Conservation (phyloP, 1,284 basidiomycete genomes). For the Trichosporon sp. region DNA sequence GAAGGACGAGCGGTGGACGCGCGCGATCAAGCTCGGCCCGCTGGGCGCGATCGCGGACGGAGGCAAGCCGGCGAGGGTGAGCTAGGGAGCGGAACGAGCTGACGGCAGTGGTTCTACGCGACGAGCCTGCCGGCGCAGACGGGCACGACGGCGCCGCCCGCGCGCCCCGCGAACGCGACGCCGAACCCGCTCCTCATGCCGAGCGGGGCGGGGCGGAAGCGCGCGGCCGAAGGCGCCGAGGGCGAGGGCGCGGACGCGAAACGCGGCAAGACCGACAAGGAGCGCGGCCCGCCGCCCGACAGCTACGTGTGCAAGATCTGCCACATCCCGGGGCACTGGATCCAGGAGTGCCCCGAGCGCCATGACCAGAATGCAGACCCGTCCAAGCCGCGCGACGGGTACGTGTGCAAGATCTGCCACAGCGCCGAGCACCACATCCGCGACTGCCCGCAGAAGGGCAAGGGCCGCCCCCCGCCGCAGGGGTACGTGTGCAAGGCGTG, state of each 20-base stretch:
- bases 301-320: conserved; percentile 82
- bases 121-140: conserved; percentile 59
- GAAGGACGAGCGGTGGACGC: conserved; percentile 58
- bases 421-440: conserved; percentile 73
- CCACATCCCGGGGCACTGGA: conserved; percentile 54
- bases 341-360: conserved; percentile 47
- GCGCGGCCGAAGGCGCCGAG: conserved; percentile 56
- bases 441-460: conserved; percentile 73
- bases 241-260: conserved; percentile 54
- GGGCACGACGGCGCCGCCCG: conserved; percentile 28
- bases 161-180: conserved; percentile 36
- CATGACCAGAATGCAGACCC: conserved; percentile 20
- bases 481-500: conserved; percentile 85
- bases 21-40: conserved; percentile 79
- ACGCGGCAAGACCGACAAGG: conserved; percentile 27
- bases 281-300: conserved; percentile 59
- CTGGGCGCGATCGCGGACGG: conserved; percentile 61
- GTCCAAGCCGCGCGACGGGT: conserved; percentile 36
- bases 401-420: conserved; percentile 47
- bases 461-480: conserved; percentile 56
- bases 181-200: conserved; percentile 39
- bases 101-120: conserved; percentile 67
- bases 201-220: conserved; percentile 48
- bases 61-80: conserved; percentile 77
- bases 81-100: conserved; percentile 26